A percentile compares a stretch with the other conserved stretches of the same genome.
These are phyloP conservation scores for Candida awuae DNA, from an alignment of 805 yeast genomes.

Conservation along the genomic window DNA sequence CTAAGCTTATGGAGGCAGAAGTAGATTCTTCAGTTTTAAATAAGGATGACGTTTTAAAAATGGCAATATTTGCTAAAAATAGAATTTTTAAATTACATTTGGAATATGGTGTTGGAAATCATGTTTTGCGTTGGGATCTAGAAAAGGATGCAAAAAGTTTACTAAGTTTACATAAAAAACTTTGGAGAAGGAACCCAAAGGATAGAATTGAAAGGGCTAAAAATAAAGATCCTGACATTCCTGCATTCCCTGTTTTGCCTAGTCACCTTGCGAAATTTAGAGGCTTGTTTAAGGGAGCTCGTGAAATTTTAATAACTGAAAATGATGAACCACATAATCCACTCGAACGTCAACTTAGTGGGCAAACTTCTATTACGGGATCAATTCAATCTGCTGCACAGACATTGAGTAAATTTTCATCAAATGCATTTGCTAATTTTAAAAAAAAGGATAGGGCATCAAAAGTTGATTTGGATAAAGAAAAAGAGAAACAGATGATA, in stretches of 20 bases:
- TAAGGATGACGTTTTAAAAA: conserved; percentile 6
- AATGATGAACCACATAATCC: neutral
- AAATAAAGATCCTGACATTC: conserved; percentile 26
- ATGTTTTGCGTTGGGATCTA: conserved; percentile 73
- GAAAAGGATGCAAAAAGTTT: conserved; percentile 67
- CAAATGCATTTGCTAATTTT: conserved; percentile 1
- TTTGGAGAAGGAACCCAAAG: conserved; percentile 28
- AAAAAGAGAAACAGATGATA: conserved; percentile 3
- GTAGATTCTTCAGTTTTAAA: neutral
- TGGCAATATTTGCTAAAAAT: conserved; percentile 24
- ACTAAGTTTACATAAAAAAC: conserved; percentile 56
- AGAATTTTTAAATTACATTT: conserved; percentile 56
- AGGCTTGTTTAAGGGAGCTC: conserved; percentile 6
- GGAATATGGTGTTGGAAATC: conserved; percentile 84
- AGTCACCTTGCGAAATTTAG: conserved; percentile 5
- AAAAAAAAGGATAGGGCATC: neutral
- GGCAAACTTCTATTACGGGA: neutral
- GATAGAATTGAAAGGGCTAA: conserved; percentile 10
- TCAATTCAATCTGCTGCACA: conserved; percentile 4
- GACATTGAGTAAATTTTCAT: conserved; percentile 1
- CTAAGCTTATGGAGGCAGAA: neutral
- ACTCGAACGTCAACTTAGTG: neutral
- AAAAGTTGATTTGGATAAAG: neutral
- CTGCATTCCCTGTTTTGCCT: conserved; percentile 30
- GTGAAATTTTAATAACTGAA: neutral